Evolutionary conservation across 805 yeast genomes (phyloP), one percentile per base, ranked within the genome.

Genomic region (Priceomyces carsonii): DNA sequence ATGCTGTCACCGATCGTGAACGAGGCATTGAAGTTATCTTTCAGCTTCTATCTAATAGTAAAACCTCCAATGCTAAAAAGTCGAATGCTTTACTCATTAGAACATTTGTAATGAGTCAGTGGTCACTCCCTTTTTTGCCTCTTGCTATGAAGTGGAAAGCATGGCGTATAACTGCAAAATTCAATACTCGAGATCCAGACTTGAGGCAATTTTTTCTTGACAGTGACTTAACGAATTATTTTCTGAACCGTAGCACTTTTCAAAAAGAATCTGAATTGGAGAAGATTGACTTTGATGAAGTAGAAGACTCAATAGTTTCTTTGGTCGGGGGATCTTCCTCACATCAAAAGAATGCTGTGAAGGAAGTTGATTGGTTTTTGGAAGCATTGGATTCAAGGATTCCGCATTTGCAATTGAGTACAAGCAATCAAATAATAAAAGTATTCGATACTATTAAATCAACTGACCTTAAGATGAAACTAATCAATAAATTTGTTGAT

Each of bases 41-140:
- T 29, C 50, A 54, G 9, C 41, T 32, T 8, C 28, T 66, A 4
- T 66, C 66, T 79, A 75, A 48, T 56, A 78, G 40, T 54, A 69
- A 36, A 40, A 60, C 43, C 44, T 49, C 74, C 3, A 64, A 69
- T 27, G 66, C 64, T 17, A 80, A 81, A 52, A 79, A 75, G 40
- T 53, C 74, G 27, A 82, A 82, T 10, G 73, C 75, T 38, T 61
- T 82, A 5, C 67, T 75, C 29, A 57, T 81, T 35, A 58, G 59
- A 39, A 75, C 89, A 0, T 85, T 81, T 45, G 69, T 87, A 49
- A 77, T 83, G 13, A 79, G 82, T 37, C 93, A 88, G 57, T 84
- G 86, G 50, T 55, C 69, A 1, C 45, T 61, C 23, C 33, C 54
- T 7, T 38, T 38, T 15, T 57, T 48, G 45, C 60, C 70, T 5